A percentile compares a stretch with the other conserved stretches of the same genome.
These are phyloP conservation scores for Kluyveromyces nonfermentans DNA, from an alignment of 805 yeast genomes.

Conservation along the genomic window DNA sequence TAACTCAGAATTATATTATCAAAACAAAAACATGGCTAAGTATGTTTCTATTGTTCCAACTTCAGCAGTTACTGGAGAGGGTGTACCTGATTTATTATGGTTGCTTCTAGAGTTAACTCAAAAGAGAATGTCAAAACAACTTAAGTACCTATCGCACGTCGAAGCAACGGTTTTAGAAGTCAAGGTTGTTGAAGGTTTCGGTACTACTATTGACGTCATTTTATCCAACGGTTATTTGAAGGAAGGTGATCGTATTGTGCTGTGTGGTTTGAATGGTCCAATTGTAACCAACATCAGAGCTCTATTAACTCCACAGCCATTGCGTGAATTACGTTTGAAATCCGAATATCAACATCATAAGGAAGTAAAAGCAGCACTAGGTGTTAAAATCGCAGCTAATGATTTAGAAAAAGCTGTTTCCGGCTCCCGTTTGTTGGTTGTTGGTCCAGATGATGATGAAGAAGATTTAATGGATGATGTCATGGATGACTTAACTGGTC, in stretches of 20 bases:
- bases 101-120: slow-evolving; percentile 90
- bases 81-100: slow-evolving; percentile 98
- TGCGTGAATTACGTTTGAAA: slow-evolving; percentile 91
- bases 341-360: slow-evolving; percentile 95
- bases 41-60: slow-evolving; percentile 96
- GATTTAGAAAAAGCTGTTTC: slow-evolving; percentile 98
- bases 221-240: slow-evolving; percentile 90
- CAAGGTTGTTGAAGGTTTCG: slow-evolving; percentile 96
- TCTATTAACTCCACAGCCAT: slow-evolving; percentile 91
- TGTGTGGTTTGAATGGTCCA: slow-evolving; percentile 98
- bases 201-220: slow-evolving; percentile 97
- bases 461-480: slow-evolving; percentile 96
- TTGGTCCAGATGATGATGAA: slow-evolving; percentile 95
- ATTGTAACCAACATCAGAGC: slow-evolving; percentile 96
- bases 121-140: slow-evolving; percentile 97
- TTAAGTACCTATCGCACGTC: slow-evolving; percentile 81
- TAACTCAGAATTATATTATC: slow-evolving; percentile 93
- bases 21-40: slow-evolving; percentile 87
- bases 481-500: slow-evolving; percentile 95
- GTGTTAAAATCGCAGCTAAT: slow-evolving; percentile 97
- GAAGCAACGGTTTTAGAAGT: slow-evolving; percentile 97
- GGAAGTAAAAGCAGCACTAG: slow-evolving; percentile 97
- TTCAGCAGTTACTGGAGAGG: slow-evolving; percentile 98
- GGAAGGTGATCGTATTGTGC: slow-evolving; percentile 91
- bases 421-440: slow-evolving; percentile 91